Base-by-base conservation (phyloP, 192 early-diverging fungal species). In the Helicostylum pulchrum region DNA sequence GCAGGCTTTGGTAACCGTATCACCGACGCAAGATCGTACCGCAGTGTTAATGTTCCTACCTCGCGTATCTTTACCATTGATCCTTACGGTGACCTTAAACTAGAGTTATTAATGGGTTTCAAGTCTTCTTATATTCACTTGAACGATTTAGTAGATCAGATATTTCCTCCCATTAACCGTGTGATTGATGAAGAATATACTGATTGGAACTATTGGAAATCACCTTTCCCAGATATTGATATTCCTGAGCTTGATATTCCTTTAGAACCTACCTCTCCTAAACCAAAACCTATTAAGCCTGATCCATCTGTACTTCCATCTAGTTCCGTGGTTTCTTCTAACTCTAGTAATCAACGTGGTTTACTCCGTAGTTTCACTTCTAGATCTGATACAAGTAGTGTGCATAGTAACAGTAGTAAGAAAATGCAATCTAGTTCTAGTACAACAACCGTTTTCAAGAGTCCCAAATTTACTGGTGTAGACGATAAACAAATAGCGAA, bases 31-130 rank as follows among this genome's bases (percentile, higher is more conserved):
- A 83, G 96, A 46, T 94, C 93, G 0, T 99, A 99, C 71, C 88
- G 94, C 51, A 89, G 85, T 62, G 97, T 99, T 42, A 87, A 94
- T 70, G 87, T 99, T 10, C 97, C 97, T 4, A 76, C 90, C 4
- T 94, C 94, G 20, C 86, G 93, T 32, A 99, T 99, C 32, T 99
- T 97, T 74, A 98, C 97, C 11, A 97, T 99, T 65, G 96, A 98
- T 66, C 82, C 92, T 2, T 81, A 87, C 8, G 97, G 97, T 50
- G 90, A 96, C 60, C 80, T 99, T 26, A 94, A 93, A 67, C 75
- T 98, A 8, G 94, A 99, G 69, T 74, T 99, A 58, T 68, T 97
- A 55, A 77, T 80, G 7, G 88, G 87, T 0, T 98, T 93, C 78
- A 90, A 90, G 55, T 90, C 90, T 17, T 92, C 94, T 57, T 94